phyloP scores from a whole-genome alignment of 768 basidiomycete genomes.

The Aureoboletus auriporus region DNA sequence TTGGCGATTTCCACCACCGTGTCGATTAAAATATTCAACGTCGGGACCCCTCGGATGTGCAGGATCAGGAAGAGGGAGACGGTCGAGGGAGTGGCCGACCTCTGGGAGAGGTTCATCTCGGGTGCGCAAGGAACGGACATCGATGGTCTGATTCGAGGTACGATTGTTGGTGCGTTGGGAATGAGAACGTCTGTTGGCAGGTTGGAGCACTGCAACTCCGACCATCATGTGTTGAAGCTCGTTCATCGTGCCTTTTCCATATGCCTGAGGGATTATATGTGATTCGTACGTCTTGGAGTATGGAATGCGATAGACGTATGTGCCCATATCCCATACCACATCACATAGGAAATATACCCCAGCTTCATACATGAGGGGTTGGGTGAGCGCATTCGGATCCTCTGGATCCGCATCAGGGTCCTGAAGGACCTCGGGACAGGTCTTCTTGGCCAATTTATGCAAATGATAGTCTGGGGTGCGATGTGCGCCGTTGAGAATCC shows the following conservation, averaged over 20 bases:
- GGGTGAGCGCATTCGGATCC: neutral
- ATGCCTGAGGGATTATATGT: no score
- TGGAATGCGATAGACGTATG: neutral
- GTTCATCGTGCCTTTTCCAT: no score
- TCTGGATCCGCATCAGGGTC: neutral
- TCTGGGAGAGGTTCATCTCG: neutral
- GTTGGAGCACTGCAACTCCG: no score
- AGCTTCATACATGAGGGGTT: conserved; percentile 6
- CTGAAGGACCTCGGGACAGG: neutral
- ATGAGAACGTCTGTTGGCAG: neutral
- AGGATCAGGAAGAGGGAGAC: neutral
- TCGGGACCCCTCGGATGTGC: conserved; percentile 4
- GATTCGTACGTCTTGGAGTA: neutral
- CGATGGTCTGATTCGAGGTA: neutral
- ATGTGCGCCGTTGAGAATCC: conserved; percentile 4
- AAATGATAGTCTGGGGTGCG: neutral
- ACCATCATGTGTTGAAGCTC: no score
- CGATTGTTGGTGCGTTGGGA: neutral
- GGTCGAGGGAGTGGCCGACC: neutral
- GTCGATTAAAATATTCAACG: neutral
- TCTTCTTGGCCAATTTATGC: neutral
- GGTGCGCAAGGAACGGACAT: neutral
- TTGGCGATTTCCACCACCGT: neutral
- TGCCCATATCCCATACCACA: neutral
- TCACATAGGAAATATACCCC: conserved; percentile 4